Evolutionary conservation across 805 yeast genomes (phyloP).

Genomic region (Cyberlindnera samutprakarnensis): DNA sequence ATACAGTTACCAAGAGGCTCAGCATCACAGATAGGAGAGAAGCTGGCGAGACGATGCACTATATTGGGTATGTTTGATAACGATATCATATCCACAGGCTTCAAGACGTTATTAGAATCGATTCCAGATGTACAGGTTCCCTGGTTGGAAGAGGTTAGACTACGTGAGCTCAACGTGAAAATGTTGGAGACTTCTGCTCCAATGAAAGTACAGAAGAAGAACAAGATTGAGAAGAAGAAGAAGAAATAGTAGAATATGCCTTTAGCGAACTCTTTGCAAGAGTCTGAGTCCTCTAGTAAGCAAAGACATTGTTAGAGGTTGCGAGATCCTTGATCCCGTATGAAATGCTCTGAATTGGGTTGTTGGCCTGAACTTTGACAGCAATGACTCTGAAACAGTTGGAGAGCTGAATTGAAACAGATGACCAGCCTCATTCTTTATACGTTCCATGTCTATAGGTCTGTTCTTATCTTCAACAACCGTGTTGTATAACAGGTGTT

Average conservation of each 20-base stretch:
- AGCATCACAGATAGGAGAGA: conserved; percentile 22
- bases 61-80: conserved; percentile 23
- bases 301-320: not conserved
- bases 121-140: conserved; percentile 35
- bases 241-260: conserved; percentile 16
- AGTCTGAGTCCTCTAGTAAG: too few relatives aligned
- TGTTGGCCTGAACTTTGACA: conserved; percentile 1
- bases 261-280: not conserved
- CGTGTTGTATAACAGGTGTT: conserved; percentile 25
- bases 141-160: conserved; percentile 35
- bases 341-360: not conserved
- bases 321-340: not conserved
- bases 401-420: conserved; percentile 5
- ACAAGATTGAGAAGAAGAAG: conserved; percentile 12
- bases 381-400: conserved; percentile 1
- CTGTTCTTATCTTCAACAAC: conserved; percentile 1
- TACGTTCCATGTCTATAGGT: conserved; percentile 1
- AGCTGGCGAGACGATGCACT: conserved; percentile 27
- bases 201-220: conserved; percentile 18
- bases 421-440: conserved; percentile 1
- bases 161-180: conserved; percentile 31
- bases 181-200: conserved; percentile 42
- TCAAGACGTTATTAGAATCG: conserved; percentile 18
- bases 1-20: conserved; percentile 50
- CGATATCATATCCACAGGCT: conserved; percentile 12